phyloP scores from a whole-genome alignment of 139 green algal genomes.

The Chara braunii region DNA sequence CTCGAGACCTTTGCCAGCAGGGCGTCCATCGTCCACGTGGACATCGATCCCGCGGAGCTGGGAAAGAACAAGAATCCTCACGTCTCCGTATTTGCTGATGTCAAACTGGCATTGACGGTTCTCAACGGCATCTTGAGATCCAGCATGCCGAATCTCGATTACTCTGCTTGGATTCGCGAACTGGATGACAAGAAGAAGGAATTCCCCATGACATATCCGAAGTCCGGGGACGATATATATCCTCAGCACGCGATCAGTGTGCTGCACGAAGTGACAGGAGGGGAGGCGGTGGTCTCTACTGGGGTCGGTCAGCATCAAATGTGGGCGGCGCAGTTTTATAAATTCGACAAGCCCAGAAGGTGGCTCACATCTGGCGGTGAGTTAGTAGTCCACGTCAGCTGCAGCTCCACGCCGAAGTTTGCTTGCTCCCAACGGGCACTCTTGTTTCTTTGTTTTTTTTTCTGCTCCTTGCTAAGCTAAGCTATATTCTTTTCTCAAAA shows the following conservation, averaged over 20 bases:
- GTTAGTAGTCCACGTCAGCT: no score
- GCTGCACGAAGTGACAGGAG: constrained; percentile 85
- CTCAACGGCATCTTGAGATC: constrained; percentile 57
- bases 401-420: no score
- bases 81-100: constrained; percentile 75
- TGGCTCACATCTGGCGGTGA: constrained; percentile 35
- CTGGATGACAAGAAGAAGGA: constrained; percentile 59
- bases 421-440: no score
- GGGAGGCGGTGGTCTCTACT: constrained; percentile 92
- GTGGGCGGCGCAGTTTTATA: constrained; percentile 94
- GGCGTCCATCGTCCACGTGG: constrained; percentile 92
- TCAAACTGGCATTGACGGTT: constrained; percentile 46
- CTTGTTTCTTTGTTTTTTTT: no score
- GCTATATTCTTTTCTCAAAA: no score
- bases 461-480: no score
- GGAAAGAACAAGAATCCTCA: constrained; percentile 97
- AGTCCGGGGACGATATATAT: constrained; percentile 59
- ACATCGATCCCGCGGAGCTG: constrained; percentile 98
- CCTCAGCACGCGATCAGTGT: constrained; percentile 89
- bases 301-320: constrained; percentile 99
- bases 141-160: no score
- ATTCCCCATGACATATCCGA: constrained; percentile 78
- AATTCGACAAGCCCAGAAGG: constrained; percentile 25
- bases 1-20: constrained; percentile 86
- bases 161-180: constrained; percentile 55